phyloP scores from a whole-genome alignment of 2,329 filamentous ascomycete species.

The Rutstroemia sp. region DNA sequence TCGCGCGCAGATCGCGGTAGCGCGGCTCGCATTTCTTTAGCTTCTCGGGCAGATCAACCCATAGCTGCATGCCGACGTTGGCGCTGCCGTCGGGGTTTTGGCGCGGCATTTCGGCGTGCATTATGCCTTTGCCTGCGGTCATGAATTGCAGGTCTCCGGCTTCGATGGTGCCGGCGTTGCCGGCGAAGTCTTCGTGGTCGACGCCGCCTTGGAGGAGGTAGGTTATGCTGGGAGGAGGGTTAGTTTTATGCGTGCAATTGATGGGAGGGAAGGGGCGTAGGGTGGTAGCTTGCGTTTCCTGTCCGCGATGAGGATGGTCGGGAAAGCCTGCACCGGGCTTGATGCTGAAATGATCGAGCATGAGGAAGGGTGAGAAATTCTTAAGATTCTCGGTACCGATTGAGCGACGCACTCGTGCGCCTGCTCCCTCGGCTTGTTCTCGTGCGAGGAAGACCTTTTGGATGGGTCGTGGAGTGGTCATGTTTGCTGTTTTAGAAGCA shows the following conservation, averaged over 20 bases:
- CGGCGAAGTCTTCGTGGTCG: constrained; percentile 89
- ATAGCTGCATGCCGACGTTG: constrained; percentile 87
- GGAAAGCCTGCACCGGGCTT: constrained; percentile 79
- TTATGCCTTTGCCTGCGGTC: constrained; percentile 86
- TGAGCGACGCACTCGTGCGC: constrained; percentile 77
- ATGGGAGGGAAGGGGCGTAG: no score
- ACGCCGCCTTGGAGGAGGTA: constrained; percentile 81
- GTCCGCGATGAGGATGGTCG: constrained; percentile 59
- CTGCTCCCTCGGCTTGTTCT: constrained; percentile 82
- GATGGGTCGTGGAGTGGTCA: constrained; percentile 68
- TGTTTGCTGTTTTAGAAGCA: constrained; percentile 34
- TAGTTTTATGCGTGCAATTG: not conserved
- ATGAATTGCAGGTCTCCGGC: constrained; percentile 95
- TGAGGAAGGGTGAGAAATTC: constrained; percentile 87
- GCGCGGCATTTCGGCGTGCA: constrained; percentile 92
- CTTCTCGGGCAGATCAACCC: constrained; percentile 80
- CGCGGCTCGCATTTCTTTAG: constrained; percentile 86
- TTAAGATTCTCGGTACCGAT: constrained; percentile 77
- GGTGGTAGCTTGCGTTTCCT: constrained; percentile 36
- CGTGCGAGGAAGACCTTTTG: constrained; percentile 75
- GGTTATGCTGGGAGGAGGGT: constrained; percentile 48
- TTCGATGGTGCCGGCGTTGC: constrained; percentile 74
- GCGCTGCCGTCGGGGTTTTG: constrained; percentile 67
- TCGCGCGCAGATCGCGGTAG: constrained; percentile 75
- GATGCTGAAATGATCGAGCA: constrained; percentile 90